These are phyloP conservation scores for Kentomonas sorsogonicus DNA, from an alignment of 208 protist genomes.

Conservation along the genomic window DNA sequence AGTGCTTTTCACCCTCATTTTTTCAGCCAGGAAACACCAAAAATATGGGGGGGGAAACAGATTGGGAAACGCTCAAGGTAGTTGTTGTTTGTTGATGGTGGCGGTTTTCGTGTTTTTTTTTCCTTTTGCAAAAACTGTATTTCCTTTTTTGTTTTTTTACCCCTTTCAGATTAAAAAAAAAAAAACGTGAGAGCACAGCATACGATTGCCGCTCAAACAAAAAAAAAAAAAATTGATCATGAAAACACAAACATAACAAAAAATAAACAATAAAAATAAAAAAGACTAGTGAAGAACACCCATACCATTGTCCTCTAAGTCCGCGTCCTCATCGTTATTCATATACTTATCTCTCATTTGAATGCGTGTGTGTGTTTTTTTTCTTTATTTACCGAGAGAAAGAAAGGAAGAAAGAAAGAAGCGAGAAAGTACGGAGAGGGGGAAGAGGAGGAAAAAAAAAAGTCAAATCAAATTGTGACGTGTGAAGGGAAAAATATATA, in stretches of 20 bases:
- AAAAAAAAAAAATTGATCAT: constrained; percentile 4
- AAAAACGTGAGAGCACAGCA: constrained; percentile 3
- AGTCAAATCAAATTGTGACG: not conserved
- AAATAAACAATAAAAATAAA: constrained; percentile 11
- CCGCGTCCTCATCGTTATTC: not conserved
- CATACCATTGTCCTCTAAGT: not conserved
- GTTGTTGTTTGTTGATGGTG: not conserved
- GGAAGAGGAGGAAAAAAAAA: too few species aligned
- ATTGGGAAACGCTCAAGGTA: not conserved
- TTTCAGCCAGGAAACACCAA: too few species aligned
- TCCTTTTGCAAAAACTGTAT: not conserved
- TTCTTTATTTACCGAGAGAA: not conserved
- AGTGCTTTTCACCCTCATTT: too few species aligned
- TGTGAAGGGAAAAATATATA: not conserved
- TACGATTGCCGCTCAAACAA: not conserved
- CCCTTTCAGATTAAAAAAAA: constrained; percentile 5
- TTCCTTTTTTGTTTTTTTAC: not conserved
- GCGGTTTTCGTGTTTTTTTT: not conserved
- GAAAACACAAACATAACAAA: not conserved
- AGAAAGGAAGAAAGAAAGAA: too few species aligned
- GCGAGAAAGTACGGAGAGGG: too few species aligned
- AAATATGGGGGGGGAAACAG: constrained; percentile 5
- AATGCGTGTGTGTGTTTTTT: not conserved
- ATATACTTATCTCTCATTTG: too few species aligned
- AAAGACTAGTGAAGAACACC: not conserved